Conservation (phyloP, 345 rosid genomes). For the Limnanthes douglasii region DNA sequence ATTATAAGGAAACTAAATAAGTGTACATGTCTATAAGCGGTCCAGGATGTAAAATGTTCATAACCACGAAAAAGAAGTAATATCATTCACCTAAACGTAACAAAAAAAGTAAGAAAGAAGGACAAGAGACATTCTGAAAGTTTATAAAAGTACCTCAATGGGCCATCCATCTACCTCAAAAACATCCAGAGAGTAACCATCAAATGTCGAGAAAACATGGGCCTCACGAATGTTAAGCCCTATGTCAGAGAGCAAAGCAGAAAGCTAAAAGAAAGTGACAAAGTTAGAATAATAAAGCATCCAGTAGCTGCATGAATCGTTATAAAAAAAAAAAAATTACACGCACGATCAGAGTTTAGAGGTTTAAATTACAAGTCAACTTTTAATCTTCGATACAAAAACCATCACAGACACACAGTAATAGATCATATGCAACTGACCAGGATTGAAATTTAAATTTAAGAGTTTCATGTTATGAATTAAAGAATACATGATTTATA, state of each 20-base stretch:
- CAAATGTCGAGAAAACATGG: slow-evolving; percentile 64
- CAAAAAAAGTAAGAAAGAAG: background rate
- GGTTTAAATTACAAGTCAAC: too few relatives aligned
- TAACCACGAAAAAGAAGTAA: background rate
- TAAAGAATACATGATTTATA: too few relatives aligned
- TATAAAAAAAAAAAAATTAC: background rate
- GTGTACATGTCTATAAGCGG: too few relatives aligned
- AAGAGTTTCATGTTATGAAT: too few relatives aligned
- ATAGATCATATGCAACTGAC: background rate
- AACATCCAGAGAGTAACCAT: slow-evolving; percentile 72
- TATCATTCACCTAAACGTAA: background rate
- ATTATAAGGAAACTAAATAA: too few relatives aligned
- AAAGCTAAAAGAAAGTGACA: slow-evolving; percentile 32
- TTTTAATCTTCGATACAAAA: too few relatives aligned
- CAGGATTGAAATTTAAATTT: too few relatives aligned
- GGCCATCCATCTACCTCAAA: slow-evolving; percentile 76
- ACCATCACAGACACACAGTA: background rate
- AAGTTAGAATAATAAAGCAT: slow-evolving; percentile 13
- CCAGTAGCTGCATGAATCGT: too few relatives aligned
- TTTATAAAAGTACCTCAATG: slow-evolving; percentile 23
- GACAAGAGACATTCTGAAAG: background rate
- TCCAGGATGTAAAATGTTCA: too few relatives aligned
- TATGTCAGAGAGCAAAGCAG: slow-evolving; percentile 64
- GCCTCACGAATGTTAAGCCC: slow-evolving; percentile 78
- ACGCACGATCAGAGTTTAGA: background rate